Evolutionary conservation across 805 yeast genomes (phyloP).

Genomic region (Candida pini): DNA sequence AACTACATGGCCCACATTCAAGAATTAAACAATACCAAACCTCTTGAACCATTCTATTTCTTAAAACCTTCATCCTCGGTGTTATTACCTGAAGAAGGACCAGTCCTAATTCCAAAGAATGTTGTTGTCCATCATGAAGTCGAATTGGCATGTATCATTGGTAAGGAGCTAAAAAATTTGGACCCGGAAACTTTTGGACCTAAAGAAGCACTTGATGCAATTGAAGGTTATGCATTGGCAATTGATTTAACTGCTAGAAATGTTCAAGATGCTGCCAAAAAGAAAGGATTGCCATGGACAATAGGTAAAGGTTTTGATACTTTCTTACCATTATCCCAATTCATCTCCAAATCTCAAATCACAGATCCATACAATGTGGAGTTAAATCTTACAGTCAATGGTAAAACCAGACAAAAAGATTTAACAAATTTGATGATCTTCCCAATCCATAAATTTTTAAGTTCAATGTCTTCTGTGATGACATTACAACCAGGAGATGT

Average conservation of each 20-base stretch:
- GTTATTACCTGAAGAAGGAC: constrained; percentile 61
- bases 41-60: constrained; percentile 87
- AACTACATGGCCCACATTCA: constrained; percentile 95
- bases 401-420: constrained; percentile 65
- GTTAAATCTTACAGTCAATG: constrained; percentile 64
- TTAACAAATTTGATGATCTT: constrained; percentile 79
- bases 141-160: constrained; percentile 78
- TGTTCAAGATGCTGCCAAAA: constrained; percentile 91
- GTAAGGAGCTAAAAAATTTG: constrained; percentile 56
- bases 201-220: constrained; percentile 67
- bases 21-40: constrained; percentile 78
- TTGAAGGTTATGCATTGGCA: constrained; percentile 84
- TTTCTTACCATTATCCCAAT: constrained; percentile 77
- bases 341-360: constrained; percentile 60
- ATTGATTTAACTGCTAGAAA: constrained; percentile 94
- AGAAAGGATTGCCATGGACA: constrained; percentile 94
- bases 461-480: constrained; percentile 83
- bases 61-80: constrained; percentile 83
- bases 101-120: constrained; percentile 79
- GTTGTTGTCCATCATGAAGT: constrained; percentile 85
- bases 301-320: constrained; percentile 97
- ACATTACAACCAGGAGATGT: constrained; percentile 88
- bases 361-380: constrained; percentile 70
- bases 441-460: constrained; percentile 74
- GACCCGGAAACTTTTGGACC: constrained; percentile 50